Percentiles rank a stretch among this genome's conserved stretches.
Evolutionary conservation across 257 asterid species (phyloP).

Genomic region (Scutellaria minor): DNA sequence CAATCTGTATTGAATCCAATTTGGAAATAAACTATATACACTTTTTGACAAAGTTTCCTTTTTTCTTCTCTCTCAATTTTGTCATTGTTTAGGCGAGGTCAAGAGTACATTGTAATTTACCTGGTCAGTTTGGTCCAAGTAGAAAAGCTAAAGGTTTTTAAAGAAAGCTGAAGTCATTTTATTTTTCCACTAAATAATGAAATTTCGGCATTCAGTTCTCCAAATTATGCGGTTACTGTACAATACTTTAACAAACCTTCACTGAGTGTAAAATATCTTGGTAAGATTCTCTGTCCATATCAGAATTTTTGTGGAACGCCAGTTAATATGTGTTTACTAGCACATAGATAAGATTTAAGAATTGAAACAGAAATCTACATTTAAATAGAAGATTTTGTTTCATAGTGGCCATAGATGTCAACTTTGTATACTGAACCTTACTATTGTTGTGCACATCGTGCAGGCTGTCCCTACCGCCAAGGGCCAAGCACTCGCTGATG

Average conservation of each 20-base stretch:
- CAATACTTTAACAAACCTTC: neutral
- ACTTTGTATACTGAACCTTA: constrained; percentile 1
- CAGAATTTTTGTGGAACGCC: neutral
- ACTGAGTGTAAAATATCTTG: neutral
- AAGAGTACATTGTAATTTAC: constrained; percentile 1
- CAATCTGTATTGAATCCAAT: no score
- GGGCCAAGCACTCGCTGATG: constrained; percentile 85
- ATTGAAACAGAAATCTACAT: neutral
- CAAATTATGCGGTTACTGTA: neutral
- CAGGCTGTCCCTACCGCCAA: constrained; percentile 53
- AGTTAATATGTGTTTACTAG: neutral
- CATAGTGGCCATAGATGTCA: neutral
- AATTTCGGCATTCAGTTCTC: neutral
- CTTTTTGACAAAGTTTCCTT: no score
- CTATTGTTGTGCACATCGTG: constrained; percentile 21
- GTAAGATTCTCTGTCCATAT: neutral
- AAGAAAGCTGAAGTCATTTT: neutral
- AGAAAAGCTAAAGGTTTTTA: neutral
- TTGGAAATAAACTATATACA: no score
- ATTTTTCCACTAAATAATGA: neutral
- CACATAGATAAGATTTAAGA: neutral
- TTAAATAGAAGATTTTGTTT: constrained; percentile 14
- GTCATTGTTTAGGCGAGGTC: neutral
- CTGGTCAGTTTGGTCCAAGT: neutral
- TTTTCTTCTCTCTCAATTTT: no score